Evolutionary conservation across 2,329 filamentous ascomycete species (phyloP).

Genomic region (Penicillium oxalicum): DNA sequence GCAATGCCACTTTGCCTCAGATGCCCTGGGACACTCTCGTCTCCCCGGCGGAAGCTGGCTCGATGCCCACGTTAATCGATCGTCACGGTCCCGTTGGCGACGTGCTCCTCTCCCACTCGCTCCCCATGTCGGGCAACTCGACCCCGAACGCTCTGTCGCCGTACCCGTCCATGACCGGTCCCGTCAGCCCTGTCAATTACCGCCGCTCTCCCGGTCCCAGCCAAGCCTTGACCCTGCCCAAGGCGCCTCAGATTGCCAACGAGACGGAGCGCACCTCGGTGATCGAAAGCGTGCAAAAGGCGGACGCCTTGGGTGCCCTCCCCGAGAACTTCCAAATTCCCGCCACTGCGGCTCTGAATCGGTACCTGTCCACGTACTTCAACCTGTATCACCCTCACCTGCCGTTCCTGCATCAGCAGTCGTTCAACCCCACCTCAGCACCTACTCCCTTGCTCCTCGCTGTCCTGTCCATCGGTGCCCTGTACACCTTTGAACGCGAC

Average conservation of each 20-base stretch:
- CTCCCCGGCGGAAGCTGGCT: conserved; percentile 56
- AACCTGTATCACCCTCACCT: conserved; percentile 94
- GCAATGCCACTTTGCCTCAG: conserved; percentile 74
- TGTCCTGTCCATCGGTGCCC: conserved; percentile 86
- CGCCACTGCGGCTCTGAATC: conserved; percentile 71
- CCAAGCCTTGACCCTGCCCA: conserved; percentile 58
- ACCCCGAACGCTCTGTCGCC: conserved; percentile 71
- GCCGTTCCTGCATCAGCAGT: conserved; percentile 88
- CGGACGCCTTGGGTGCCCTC: conserved; percentile 74
- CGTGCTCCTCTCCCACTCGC: conserved; percentile 64
- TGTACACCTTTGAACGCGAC: conserved; percentile 96
- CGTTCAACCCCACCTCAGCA: conserved; percentile 73
- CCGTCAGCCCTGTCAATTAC: conserved; percentile 63
- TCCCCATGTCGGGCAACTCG: conserved; percentile 61
- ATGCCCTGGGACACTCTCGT: conserved; percentile 91
- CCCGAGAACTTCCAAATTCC: conserved; percentile 87
- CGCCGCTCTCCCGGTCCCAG: conserved; percentile 63
- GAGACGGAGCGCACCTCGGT: conserved; percentile 84
- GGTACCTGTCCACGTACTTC: conserved; percentile 93
- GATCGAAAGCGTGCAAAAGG: conserved; percentile 74
- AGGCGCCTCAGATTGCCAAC: conserved; percentile 71
- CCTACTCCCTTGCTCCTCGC: conserved; percentile 81
- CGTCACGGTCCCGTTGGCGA: conserved; percentile 55
- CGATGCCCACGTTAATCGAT: conserved; percentile 63
- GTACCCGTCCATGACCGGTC: conserved; percentile 61